Base-by-base conservation (phyloP, 306 rosid species). In the Quercus rubra region DNA sequence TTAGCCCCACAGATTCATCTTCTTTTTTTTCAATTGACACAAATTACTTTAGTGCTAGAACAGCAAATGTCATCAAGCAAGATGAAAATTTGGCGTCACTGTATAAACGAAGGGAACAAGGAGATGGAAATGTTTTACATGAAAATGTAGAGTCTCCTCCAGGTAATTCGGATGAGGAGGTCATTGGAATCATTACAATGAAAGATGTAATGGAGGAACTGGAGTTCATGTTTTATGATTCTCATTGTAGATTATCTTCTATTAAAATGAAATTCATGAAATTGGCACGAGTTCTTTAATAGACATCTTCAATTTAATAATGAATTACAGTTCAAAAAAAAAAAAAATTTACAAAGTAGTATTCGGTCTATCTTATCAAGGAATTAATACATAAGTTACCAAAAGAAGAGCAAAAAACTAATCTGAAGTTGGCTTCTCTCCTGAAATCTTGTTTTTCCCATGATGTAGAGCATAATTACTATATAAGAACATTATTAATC, bases 151-250 rank as follows among this genome's bases (percentile, higher is more conserved):
- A 82, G 61, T 74, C 82, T 23, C 58, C 78, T 82, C 79, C 59
- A 70, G 30, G 25, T 20, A 46, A 73, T 70, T 41, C 4, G 27
- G 84, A 80, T 5, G 87, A 87, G 66, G 86, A 87, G 84, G 90
- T 85, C 11, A 64, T 90, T 43, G 97, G 93, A 23, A 90, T 93
- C 74, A 90, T 93, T 63, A 93, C 93, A 58, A 78, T 93, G 85
- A 93, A 93, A 83, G 94, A 91, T 91, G 90, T 91, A 21, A 87
- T 93, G 88, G 97, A 93, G 82, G 94, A 90, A 83, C 9, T 27
- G 12, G 35, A 61, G 68, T 61, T 25, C 35, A 11, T 25, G 14
- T 2, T 61, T 27, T 61, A 25, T 12, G 35, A 61, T 61, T 61
- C 35, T 25, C 18, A 61, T 61, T 0, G 64, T 21, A 46, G 43